Evolutionary conservation across 352 stramenopile species (phyloP).

Genomic region (Phytophthora meadii): DNA sequence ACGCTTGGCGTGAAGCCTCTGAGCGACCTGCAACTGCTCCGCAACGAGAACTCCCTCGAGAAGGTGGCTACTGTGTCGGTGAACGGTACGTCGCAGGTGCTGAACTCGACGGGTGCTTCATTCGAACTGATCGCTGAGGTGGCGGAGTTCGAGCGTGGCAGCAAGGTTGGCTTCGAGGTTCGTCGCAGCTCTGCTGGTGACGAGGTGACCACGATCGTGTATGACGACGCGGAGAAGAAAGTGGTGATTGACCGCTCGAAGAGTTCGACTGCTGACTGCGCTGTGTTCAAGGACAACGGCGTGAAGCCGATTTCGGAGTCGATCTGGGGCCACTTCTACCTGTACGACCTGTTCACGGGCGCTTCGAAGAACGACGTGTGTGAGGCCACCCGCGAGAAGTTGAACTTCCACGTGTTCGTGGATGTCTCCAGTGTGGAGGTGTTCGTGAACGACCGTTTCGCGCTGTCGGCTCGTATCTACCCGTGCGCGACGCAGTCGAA

Average conservation of each 20-base stretch:
- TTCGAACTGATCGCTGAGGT: slow-evolving; percentile 69
- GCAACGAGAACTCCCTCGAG: slow-evolving; percentile 48
- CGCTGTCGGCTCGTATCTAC: slow-evolving; percentile 71
- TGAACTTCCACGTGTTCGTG: slow-evolving; percentile 70
- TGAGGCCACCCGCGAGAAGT: slow-evolving; percentile 47
- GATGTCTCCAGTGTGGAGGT: slow-evolving; percentile 43
- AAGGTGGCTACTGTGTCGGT: slow-evolving; percentile 36
- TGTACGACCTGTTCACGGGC: slow-evolving; percentile 57
- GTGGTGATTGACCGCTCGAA: slow-evolving; percentile 64
- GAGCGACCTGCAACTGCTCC: slow-evolving; percentile 54
- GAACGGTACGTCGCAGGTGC: slow-evolving; percentile 33
- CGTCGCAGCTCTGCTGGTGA: slow-evolving; percentile 51
- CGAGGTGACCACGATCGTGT: slow-evolving; percentile 66
- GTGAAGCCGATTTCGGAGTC: slow-evolving; percentile 41
- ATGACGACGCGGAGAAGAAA: slow-evolving; percentile 67
- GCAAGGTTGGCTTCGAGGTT: slow-evolving; percentile 65
- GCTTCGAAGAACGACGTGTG: slow-evolving; percentile 35
- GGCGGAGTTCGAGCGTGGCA: slow-evolving; percentile 46
- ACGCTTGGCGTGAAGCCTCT: slow-evolving; percentile 60
- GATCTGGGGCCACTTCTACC: slow-evolving; percentile 62
- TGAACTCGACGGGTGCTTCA: slow-evolving; percentile 54
- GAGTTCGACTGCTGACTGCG: slow-evolving; percentile 55
- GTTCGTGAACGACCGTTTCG: slow-evolving; percentile 75
- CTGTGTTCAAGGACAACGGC: slow-evolving; percentile 47
- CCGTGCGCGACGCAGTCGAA: slow-evolving; percentile 52